Conservation (phyloP, 805 yeast genomes). For the Schwanniomyces pseudopolymorphus region DNA sequence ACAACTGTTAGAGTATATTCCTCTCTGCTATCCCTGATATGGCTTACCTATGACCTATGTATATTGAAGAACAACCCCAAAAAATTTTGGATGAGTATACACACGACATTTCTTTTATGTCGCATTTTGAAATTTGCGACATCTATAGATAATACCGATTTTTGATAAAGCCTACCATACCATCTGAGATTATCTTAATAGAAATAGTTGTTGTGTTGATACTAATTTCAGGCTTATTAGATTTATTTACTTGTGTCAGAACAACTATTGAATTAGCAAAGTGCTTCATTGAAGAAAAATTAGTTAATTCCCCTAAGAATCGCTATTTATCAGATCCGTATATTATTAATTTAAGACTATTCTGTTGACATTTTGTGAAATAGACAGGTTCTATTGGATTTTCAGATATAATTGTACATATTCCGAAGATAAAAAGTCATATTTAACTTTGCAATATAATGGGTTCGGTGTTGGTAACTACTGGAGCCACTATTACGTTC, state of each 20-base stretch:
- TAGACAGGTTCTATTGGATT: too few species aligned
- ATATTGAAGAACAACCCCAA: background rate
- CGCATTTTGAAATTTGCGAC: background rate
- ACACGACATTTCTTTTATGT: background rate
- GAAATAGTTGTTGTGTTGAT: too few species aligned
- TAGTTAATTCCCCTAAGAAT: too few species aligned
- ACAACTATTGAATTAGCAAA: too few species aligned
- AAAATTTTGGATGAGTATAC: background rate
- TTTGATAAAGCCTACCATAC: background rate
- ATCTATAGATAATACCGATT: background rate
- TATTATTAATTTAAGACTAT: too few species aligned
- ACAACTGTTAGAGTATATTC: background rate
- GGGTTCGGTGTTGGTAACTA: constrained; percentile 54
- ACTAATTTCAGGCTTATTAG: too few species aligned
- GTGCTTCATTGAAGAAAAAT: too few species aligned
- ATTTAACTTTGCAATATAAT: background rate
- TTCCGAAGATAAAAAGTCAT: background rate
- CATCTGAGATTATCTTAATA: too few species aligned
- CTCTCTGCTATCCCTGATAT: background rate
- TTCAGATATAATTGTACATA: background rate
- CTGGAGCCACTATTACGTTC: constrained; percentile 93
- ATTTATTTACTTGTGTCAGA: too few species aligned
- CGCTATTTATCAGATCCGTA: too few species aligned
- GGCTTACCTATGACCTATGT: background rate
- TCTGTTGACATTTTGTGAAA: too few species aligned